Evolutionary conservation across 495 filamentous ascomycete genomes (phyloP).

Genomic region (Chaetomium fimeti): DNA sequence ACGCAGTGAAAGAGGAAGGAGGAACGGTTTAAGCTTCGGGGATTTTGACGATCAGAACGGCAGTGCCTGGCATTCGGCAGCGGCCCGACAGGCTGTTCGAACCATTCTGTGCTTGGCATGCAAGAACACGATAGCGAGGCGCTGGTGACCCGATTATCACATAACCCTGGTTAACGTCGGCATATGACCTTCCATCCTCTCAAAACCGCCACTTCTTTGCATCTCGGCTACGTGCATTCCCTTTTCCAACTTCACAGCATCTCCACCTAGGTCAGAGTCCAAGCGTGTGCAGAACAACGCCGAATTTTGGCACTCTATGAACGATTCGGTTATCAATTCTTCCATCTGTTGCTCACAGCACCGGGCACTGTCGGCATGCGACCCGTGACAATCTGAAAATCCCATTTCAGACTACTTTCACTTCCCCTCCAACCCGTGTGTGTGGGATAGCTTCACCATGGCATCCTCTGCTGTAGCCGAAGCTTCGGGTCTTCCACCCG

Average conservation of each 20-base stretch:
- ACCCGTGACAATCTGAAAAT: not conserved
- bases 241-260: not conserved
- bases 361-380: not conserved
- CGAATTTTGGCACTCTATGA: not conserved
- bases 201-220: not conserved
- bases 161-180: not conserved
- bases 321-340: not conserved
- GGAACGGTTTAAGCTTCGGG: not conserved
- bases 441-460: slow-evolving; percentile 17
- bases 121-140: not conserved
- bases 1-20: not conserved
- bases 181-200: not conserved
- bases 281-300: not conserved
- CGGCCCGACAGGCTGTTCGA: not conserved
- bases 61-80: slow-evolving; percentile 4
- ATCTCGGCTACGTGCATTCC: slow-evolving; percentile 1
- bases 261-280: not conserved
- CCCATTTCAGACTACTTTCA: not conserved
- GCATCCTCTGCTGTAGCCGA: slow-evolving; percentile 9
- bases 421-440: not conserved
- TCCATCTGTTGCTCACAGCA: not conserved
- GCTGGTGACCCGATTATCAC: not conserved
- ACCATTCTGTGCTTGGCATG: not conserved
- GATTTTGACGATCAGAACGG: not conserved
- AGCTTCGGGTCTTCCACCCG: not conserved